Conservation (phyloP, 345 rosid species). For the Aurinia saxatilis region DNA sequence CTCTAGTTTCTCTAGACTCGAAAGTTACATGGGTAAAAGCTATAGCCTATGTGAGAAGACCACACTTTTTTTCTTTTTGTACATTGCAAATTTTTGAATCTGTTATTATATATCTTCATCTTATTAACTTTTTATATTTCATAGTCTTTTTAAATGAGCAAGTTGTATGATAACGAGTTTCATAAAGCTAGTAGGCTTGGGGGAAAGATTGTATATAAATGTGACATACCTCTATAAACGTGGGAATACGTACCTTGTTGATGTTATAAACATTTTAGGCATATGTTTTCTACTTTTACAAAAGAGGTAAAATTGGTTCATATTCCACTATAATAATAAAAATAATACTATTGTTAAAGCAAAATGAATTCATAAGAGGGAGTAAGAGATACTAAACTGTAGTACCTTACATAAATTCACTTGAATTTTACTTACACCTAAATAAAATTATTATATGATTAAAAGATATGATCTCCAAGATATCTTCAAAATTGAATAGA, state of each 20-base stretch:
- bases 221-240: slow-evolving; percentile 7
- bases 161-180: not conserved
- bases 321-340: slow-evolving; percentile 12
- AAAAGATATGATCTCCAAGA: too few relatives aligned
- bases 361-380: too few relatives aligned
- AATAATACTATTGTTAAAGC: too few relatives aligned
- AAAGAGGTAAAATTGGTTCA: slow-evolving; percentile 2
- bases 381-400: too few relatives aligned
- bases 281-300: not conserved
- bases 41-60: slow-evolving; percentile 9
- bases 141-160: not conserved
- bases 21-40: slow-evolving; percentile 20
- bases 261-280: not conserved
- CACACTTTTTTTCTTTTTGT: not conserved
- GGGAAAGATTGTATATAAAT: not conserved
- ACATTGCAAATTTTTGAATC: not conserved
- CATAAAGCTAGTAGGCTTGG: not conserved
- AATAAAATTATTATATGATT: too few relatives aligned
- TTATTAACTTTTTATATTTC: not conserved
- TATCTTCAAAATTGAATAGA: too few relatives aligned
- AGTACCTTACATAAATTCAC: too few relatives aligned
- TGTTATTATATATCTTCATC: not conserved
- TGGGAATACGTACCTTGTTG: not conserved
- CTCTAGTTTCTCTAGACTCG: not conserved
- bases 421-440: too few relatives aligned